Percentiles rank a stretch among this genome's conserved stretches.
These are phyloP conservation scores for Scheffersomyces segobiensis DNA, from an alignment of 1,139 yeast genomes.

Conservation along the genomic window DNA sequence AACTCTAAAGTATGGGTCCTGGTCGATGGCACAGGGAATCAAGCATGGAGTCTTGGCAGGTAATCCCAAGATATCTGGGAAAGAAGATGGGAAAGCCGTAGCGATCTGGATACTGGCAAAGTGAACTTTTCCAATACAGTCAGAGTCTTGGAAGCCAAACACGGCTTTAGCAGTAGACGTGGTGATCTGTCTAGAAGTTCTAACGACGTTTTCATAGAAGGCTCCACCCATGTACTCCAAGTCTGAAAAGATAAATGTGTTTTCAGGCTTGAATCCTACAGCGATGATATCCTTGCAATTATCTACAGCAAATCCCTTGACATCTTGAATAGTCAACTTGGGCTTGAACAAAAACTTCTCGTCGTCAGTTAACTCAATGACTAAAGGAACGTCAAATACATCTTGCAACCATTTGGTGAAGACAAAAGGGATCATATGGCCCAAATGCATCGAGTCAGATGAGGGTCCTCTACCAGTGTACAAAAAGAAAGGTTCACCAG, in stretches of 20 bases:
- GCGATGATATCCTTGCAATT: slow-evolving; percentile 94
- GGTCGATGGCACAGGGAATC: slow-evolving; percentile 99
- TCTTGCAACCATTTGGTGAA: slow-evolving; percentile 99
- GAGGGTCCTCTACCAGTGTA: slow-evolving; percentile 99
- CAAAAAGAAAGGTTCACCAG: slow-evolving; percentile 91
- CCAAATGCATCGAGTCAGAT: slow-evolving; percentile 92
- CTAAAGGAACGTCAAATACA: slow-evolving; percentile 95
- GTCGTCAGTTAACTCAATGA: slow-evolving; percentile 94
- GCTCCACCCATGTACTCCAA: slow-evolving; percentile 90
- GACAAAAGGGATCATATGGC: slow-evolving; percentile 93
- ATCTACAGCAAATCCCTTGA: slow-evolving; percentile 70
- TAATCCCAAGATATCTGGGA: slow-evolving; percentile 87
- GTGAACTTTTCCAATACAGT: slow-evolving; percentile 91
- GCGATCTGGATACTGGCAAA: slow-evolving; percentile 97
- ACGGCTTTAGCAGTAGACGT: slow-evolving; percentile 95
- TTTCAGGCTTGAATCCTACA: slow-evolving; percentile 91
- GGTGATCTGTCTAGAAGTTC: slow-evolving; percentile 93
- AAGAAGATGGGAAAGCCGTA: slow-evolving; percentile 92
- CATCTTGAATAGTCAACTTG: slow-evolving; percentile 84
- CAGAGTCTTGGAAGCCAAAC: slow-evolving; percentile 95
- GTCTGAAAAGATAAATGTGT: slow-evolving; percentile 93
- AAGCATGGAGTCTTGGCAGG: slow-evolving; percentile 89
- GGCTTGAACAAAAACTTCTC: slow-evolving; percentile 96
- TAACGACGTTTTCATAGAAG: slow-evolving; percentile 90
- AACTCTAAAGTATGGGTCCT: slow-evolving; percentile 97